Evolutionary conservation across 768 basidiomycete species (phyloP), one percentile per base, ranked within the genome.

Genomic region (Boletus huronensis): DNA sequence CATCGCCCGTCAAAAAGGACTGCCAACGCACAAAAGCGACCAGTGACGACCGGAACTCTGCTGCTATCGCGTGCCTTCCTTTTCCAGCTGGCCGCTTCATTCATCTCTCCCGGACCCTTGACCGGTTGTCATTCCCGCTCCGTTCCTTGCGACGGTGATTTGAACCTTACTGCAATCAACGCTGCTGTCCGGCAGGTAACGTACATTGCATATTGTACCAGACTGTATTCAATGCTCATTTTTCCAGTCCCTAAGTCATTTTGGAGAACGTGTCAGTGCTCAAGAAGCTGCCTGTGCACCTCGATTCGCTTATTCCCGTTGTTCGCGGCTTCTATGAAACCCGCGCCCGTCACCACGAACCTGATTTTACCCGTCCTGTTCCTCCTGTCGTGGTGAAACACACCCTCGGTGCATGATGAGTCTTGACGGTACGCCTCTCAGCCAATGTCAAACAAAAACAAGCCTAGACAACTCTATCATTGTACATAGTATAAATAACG

Each of bases 101-200:
- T 45, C 49, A 50, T 35, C 32, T 49, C 5, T 11, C n/a, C 28
- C 46, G 46, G 32, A 21, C 13, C 19, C 41, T 42, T 23, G 16
- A 0, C 23, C 19, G 28, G 32, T 38, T 38, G 26, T 26, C 48
- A 49, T 28, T 19, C 25, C 48, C n/a, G 49, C 26, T 14, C 28
- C 14, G 48, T 38, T 29, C 52, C 48, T 53, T 50, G 52, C 52
- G 23, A 53, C 52, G 52, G 52, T 39, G n/a, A 53, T 53, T 53
- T 51, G 49, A n/a, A 39, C 8, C 36, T 38, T 19, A 5, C n/a
- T 38, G n/a, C 4, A 19, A 19, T 38, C 36, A 38, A 4, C 9
- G 0, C 36, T 25, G 28, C 21, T 47, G 46, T 14, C 13, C 6
- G 1, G 26, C 43, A 6, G 17, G 38, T 29, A 17, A 21, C 38